Evolutionary conservation across 345 rosid species (phyloP), one percentile per base, ranked within the genome.

Genomic region (Syzygium aromaticum): DNA sequence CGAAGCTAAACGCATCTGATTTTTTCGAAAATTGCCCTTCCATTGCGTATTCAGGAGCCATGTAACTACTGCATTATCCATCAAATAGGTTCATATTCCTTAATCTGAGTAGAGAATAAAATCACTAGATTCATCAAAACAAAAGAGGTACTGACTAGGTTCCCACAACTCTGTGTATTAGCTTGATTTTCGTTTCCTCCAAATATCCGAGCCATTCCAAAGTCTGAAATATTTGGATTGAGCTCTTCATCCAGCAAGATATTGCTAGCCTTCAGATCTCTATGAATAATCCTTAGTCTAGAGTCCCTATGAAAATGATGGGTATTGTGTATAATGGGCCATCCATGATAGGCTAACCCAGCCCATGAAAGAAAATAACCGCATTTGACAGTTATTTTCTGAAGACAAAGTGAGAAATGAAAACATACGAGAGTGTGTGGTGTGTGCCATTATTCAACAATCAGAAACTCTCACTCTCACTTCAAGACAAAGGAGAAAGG

Each of bases 241-340:
- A 93, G 61, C 57, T 91, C 89, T 80, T 94, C 91, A 86, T 94
- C 95, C 63, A 94, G 89, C 87, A 93, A 86, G 63, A 94, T 90
- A 85, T 93, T 93, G 84, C 94, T 89, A 3, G 91, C 88, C 89
- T 92, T 92, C 5, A 92, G 57, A 91, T 94, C 95, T 61, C 94
- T 87, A 43, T 92, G 94, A 53, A 90, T 93, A 85, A 94, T 94
- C 54, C 86, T 89, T 23, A 92, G 87, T 86, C 94, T 92, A 10
- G 95, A 94, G 86, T 94, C 95, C 84, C 92, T 85, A 30, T 93
- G 94, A 53, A n/a, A n/a, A n/a, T n/a, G n/a, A n/a, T n/a, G n/a
- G n/a, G n/a, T n/a, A n/a, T n/a, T n/a, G n/a, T n/a, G n/a, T n/a
- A n/a, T n/a, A n/a, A n/a, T n/a, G n/a, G n/a, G n/a, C n/a, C n/a